A percentile compares a stretch with the other conserved stretches of the same genome.
Evolutionary conservation across 2,329 filamentous ascomycete genomes (phyloP).

Genomic region (Metarhizium album): DNA sequence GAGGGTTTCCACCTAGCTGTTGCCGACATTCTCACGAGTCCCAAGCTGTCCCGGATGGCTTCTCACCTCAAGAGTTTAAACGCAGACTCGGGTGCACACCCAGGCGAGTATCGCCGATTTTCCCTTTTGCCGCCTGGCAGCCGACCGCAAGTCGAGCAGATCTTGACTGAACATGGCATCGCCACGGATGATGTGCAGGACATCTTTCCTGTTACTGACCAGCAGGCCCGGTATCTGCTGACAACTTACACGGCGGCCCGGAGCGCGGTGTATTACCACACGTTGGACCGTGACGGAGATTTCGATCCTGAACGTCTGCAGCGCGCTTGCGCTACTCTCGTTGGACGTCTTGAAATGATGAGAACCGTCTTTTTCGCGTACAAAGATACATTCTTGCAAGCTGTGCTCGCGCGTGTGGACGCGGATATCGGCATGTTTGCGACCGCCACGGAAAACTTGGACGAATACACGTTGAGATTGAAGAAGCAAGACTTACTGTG

Average conservation of each 20-base stretch:
- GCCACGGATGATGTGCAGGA: neutral
- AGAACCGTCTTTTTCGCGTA: conserved; percentile 2
- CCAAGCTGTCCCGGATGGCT: neutral
- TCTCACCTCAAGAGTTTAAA: neutral
- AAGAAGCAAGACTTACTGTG: neutral
- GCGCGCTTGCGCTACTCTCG: neutral
- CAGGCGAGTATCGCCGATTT: neutral
- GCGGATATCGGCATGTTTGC: neutral
- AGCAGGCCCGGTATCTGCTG: conserved; percentile 3
- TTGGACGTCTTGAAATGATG: conserved; percentile 2
- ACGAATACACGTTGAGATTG: conserved; percentile 2
- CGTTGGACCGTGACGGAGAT: neutral
- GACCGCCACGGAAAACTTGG: neutral
- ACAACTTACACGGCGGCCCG: conserved; percentile 1
- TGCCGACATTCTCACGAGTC: conserved; percentile 1
- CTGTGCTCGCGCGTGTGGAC: neutral
- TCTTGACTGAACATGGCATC: neutral
- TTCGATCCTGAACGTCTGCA: neutral
- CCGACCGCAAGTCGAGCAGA: neutral
- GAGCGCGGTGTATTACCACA: conserved; percentile 3
- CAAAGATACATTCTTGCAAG: conserved; percentile 3
- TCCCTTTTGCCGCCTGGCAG: conserved; percentile 1
- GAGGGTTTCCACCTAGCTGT: neutral
- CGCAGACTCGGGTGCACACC: neutral
- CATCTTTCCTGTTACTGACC: conserved; percentile 1